phyloP scores from a whole-genome alignment of 805 yeast species.

The Blastobotrys americana region DNA sequence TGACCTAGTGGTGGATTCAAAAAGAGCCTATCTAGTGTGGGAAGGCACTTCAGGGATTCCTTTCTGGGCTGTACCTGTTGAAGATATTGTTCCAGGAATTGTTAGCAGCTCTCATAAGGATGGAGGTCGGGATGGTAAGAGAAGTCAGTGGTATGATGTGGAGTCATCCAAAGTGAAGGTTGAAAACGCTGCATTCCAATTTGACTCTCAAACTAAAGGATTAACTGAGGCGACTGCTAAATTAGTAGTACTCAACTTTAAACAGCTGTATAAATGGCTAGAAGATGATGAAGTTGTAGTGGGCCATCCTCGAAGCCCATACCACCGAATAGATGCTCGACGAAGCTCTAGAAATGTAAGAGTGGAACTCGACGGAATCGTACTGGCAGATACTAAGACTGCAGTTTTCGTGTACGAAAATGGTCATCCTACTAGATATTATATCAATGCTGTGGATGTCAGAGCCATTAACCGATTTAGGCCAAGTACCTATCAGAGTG shows the following conservation, averaged over 20 bases:
- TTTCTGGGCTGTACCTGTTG: conserved; percentile 9
- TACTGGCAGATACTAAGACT: conserved; percentile 7
- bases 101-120: conserved; percentile 2
- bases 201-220: conserved; percentile 6
- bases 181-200: conserved; percentile 6
- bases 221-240: conserved; percentile 2
- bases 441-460: conserved; percentile 8
- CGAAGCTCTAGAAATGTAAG: conserved; percentile 5
- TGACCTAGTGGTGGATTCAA: conserved; percentile 5
- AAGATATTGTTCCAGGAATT: conserved; percentile 2
- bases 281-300: conserved; percentile 10
- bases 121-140: conserved; percentile 7
- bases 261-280: conserved; percentile 6
- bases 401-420: conserved; percentile 8
- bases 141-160: conserved; percentile 9
- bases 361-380: conserved; percentile 7
- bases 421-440: conserved; percentile 8
- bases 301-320: conserved; percentile 10
- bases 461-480: background rate
- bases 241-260: conserved; percentile 4
- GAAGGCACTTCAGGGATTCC: conserved; percentile 6
- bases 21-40: conserved; percentile 5
- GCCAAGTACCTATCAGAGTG: conserved; percentile 7
- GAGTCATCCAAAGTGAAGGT: background rate
- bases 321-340: conserved; percentile 6